phyloP scores from a whole-genome alignment of 352 stramenopile species.

The Elongisporangium prolatum region DNA sequence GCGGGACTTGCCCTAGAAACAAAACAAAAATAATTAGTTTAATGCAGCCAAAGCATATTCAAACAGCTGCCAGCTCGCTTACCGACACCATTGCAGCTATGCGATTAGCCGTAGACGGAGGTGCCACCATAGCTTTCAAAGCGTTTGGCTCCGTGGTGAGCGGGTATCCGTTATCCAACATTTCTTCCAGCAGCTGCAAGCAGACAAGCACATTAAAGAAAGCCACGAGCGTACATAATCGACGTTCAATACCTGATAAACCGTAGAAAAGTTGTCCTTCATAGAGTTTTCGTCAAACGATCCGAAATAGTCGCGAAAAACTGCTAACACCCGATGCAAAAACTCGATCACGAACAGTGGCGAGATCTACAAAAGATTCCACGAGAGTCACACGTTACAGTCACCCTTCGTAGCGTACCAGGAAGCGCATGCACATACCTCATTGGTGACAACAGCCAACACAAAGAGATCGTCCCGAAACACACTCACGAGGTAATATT shows the following conservation, averaged over 20 bases:
- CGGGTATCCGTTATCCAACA: slow-evolving; percentile 98
- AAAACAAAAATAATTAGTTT: slow-evolving; percentile 3
- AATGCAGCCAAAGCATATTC: not conserved
- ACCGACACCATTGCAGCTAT: slow-evolving; percentile 86
- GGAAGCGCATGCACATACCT: slow-evolving; percentile 55
- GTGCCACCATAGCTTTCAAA: slow-evolving; percentile 96
- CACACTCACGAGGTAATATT: slow-evolving; percentile 91
- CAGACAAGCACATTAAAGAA: too few species aligned
- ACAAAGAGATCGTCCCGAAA: slow-evolving; percentile 95
- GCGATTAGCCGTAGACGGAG: slow-evolving; percentile 90
- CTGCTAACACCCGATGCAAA: slow-evolving; percentile 93
- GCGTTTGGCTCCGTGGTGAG: slow-evolving; percentile 97
- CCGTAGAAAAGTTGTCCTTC: slow-evolving; percentile 97
- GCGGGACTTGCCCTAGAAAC: slow-evolving; percentile 67
- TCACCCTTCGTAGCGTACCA: not conserved
- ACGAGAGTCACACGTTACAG: not conserved
- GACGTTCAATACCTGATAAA: slow-evolving; percentile 81
- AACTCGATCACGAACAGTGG: slow-evolving; percentile 95
- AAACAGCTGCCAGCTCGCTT: slow-evolving; percentile 4
- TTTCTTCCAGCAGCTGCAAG: slow-evolving; percentile 89
- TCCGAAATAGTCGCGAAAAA: slow-evolving; percentile 97
- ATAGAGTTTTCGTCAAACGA: slow-evolving; percentile 95
- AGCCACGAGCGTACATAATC: not conserved
- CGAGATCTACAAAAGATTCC: slow-evolving; percentile 41
- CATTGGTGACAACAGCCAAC: slow-evolving; percentile 91